Evolutionary conservation across 176 grass and related monocot species (phyloP), one percentile per base, ranked within the genome.

Genomic region (Areca catechu): DNA sequence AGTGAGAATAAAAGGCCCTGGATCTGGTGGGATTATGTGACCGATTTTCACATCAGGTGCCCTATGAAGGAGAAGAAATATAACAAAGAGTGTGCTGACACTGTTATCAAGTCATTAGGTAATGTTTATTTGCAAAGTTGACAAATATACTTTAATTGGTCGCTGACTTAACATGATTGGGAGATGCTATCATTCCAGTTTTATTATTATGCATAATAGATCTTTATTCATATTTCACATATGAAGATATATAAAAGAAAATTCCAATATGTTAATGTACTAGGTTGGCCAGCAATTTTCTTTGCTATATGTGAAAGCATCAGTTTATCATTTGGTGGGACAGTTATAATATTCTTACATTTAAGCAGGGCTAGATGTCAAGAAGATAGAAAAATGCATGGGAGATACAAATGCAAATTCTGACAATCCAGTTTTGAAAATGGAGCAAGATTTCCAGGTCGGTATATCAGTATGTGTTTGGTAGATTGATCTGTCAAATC

Each of bases 41-140:
- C 91, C 47, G 91, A 96, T 96, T 96, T 96, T 79, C 86, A 96
- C 76, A 96, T 96, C 62, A 86, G 91, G 53, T 96, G 91, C 56
- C 91, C 91, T 16, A 96, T 96, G 91, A 90, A 96, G 74, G 86
- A 96, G 21, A 96, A 90, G 50, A 96, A 90, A 63, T 96, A 96
- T 75, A 96, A 90, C 62, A 96, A 87, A 22, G 88, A 87, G 22
- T 96, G 91, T 74, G 91, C 91, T 64, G 83, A 96, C 29, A 63
- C 63, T 50, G 91, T 96, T 61, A 90, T 96, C 66, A 87, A 96
- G 79, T 90, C 83, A 68, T 71, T 96, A 76, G 91, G 91, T 96
- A 67, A 43, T 18, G 77, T 57, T 56, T 51, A 48, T 22, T 80
- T 67, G 28, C 66, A 43, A 37, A 43, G 1, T 43, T 43, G 7